Evolutionary conservation across 805 yeast genomes (phyloP), one percentile per base, ranked within the genome.

Genomic region (Candida loeiensis): DNA sequence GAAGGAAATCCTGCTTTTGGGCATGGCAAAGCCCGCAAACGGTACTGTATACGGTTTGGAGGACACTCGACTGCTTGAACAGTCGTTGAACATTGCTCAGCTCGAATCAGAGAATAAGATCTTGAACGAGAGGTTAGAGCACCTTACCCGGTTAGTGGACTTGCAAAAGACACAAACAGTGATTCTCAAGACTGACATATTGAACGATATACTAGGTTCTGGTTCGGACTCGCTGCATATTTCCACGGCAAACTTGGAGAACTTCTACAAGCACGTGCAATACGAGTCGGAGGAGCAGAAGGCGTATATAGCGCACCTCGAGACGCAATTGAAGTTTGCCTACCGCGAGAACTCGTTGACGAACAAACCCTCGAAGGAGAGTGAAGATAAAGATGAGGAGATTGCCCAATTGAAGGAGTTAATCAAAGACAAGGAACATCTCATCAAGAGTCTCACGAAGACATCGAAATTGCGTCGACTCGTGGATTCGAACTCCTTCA

Each of bases 391-490:
- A 48, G 81, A 76, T 42, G 86, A 41, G 18, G 43, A 39, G 31
- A 39, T 89, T 11, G 50, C 62, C 34, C 87, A 80, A 37, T 65
- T 90, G 48, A 73, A 74, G 50, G 82, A 77, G 36, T 69, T 75
- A 32, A 53, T 85, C 27, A 72, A 74, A 34, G 85, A 84, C 46
- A 89, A 88, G 58, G 95, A 88, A 49, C 79, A 80, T 34, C 81
- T 89, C 47, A 85, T 89, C 43, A 77, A 75, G 44, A 88, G 91
- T 1, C 64, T 88, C 41, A 77, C 82, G 25, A 77, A 83, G 34
- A 77, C 86, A 2, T 72, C 78, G 25, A 73, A 80, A 50, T 71
- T 83, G 24, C 71, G 90, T 24, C 54, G 71, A 37, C 47, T 69
- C 22, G 71, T 67, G 7, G 73, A 66, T 29, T 57, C 67, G 11